Evolutionary conservation across 192 early-diverging fungal genomes (phyloP).

Genomic region (Linnemannia hyalina): DNA sequence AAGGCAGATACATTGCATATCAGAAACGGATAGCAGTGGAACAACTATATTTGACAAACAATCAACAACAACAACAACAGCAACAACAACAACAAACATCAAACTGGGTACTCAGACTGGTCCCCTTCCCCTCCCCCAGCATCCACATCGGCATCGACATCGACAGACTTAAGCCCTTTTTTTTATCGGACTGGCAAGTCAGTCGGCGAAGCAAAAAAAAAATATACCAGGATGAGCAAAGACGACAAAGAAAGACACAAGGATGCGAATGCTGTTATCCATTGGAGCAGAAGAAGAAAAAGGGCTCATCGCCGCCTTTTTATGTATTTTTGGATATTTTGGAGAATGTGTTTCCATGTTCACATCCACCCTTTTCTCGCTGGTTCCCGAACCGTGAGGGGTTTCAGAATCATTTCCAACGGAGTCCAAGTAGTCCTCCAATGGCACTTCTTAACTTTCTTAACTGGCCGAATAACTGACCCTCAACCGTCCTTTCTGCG

Average conservation of each 20-base stretch:
- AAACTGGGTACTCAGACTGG: no score
- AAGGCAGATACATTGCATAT: slow-evolving; percentile 9
- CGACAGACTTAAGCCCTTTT: background rate
- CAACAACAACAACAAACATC: no score
- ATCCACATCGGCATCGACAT: no score
- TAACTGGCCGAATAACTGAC: background rate
- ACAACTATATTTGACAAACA: background rate
- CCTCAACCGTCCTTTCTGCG: background rate
- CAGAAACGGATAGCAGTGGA: background rate
- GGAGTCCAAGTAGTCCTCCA: background rate
- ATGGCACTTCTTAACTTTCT: background rate
- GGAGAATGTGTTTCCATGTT: background rate
- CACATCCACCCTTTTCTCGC: background rate
- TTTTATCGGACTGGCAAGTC: background rate
- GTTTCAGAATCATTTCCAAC: background rate
- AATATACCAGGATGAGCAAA: background rate
- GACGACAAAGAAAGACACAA: background rate
- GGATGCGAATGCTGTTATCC: background rate
- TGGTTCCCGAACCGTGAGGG: background rate
- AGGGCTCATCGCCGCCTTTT: background rate
- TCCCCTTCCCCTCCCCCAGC: no score
- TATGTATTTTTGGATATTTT: background rate
- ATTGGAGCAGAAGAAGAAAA: background rate
- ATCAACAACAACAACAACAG: no score
- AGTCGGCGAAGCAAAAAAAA: slow-evolving; percentile 2